These are phyloP conservation scores for Wickerhamiella domercqiae DNA, from an alignment of 805 yeast genomes.

Conservation along the genomic window DNA sequence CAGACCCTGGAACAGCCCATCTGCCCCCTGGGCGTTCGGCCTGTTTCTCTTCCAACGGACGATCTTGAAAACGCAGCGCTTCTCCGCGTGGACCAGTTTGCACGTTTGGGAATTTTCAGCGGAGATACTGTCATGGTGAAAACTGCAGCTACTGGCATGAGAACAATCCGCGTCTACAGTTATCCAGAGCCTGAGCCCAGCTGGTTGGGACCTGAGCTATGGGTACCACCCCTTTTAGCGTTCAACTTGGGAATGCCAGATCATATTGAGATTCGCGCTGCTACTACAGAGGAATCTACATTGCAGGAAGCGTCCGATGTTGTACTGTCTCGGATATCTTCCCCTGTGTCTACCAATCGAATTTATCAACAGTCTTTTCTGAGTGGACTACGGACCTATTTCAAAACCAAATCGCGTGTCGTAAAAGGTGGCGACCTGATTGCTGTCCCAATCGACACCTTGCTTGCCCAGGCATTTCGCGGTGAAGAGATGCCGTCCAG, in stretches of 20 bases:
- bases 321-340: constrained; percentile 49
- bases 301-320: constrained; percentile 44
- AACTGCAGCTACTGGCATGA: constrained; percentile 6
- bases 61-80: constrained; percentile 35
- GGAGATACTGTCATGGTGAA: constrained; percentile 41
- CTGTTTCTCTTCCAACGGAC: constrained; percentile 21
- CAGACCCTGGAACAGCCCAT: constrained; percentile 7
- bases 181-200: constrained; percentile 48
- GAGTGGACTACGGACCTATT: constrained; percentile 43
- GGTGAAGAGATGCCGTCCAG: not conserved
- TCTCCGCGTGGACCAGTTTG: constrained; percentile 35
- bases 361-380: constrained; percentile 46
- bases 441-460: constrained; percentile 63
- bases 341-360: constrained; percentile 53
- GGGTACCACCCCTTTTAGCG: constrained; percentile 48
- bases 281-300: constrained; percentile 3
- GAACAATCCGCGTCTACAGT: constrained; percentile 36
- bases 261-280: constrained; percentile 12
- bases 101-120: constrained; percentile 44
- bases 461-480: constrained; percentile 33
- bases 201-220: constrained; percentile 25
- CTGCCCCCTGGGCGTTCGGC: constrained; percentile 8
- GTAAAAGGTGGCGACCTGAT: constrained; percentile 52
- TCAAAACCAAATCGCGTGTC: constrained; percentile 36
- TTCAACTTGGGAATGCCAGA: constrained; percentile 32